Evolutionary conservation across 164 flowering plant species (phyloP).

Genomic region (Umbilicus rupestris): DNA sequence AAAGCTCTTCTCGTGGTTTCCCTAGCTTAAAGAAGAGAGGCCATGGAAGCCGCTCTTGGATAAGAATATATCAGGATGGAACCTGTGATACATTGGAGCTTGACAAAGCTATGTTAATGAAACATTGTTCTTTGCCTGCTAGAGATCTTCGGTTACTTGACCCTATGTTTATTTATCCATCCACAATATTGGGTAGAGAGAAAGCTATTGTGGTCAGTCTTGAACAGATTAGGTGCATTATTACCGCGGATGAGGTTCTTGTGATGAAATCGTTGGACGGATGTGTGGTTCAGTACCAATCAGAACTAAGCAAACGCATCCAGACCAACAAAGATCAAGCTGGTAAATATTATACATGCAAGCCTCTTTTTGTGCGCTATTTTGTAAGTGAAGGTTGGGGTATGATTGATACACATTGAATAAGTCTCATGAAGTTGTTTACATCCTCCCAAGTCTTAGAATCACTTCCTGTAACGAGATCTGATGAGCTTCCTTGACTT

Average conservation of each 20-base stretch:
- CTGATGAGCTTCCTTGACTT: conserved; percentile 14
- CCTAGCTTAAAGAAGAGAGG: conserved; percentile 68
- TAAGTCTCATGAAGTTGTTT: background rate
- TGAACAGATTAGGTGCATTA: conserved; percentile 89
- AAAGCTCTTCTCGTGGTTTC: conserved; percentile 22
- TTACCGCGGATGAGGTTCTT: conserved; percentile 84
- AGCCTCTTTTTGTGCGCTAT: background rate
- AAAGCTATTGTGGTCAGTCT: conserved; percentile 89
- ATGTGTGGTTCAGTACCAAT: conserved; percentile 58
- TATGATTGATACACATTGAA: background rate
- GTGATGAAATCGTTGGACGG: conserved; percentile 85
- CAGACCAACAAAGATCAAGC: conserved; percentile 46
- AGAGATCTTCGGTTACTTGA: conserved; percentile 93
- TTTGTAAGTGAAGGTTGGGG: background rate
- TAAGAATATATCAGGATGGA: conserved; percentile 66
- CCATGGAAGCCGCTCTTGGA: conserved; percentile 88
- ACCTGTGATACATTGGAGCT: conserved; percentile 50
- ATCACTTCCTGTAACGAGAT: background rate
- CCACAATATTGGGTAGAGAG: conserved; percentile 80
- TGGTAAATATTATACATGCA: conserved; percentile 30
- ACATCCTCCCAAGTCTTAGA: background rate
- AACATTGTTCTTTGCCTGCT: conserved; percentile 72
- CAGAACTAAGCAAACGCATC: conserved; percentile 76
- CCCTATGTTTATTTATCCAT: conserved; percentile 89
- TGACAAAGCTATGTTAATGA: conserved; percentile 80